phyloP scores from a whole-genome alignment of 2,329 filamentous ascomycete genomes.

The Talaromyces amestolkiae region DNA sequence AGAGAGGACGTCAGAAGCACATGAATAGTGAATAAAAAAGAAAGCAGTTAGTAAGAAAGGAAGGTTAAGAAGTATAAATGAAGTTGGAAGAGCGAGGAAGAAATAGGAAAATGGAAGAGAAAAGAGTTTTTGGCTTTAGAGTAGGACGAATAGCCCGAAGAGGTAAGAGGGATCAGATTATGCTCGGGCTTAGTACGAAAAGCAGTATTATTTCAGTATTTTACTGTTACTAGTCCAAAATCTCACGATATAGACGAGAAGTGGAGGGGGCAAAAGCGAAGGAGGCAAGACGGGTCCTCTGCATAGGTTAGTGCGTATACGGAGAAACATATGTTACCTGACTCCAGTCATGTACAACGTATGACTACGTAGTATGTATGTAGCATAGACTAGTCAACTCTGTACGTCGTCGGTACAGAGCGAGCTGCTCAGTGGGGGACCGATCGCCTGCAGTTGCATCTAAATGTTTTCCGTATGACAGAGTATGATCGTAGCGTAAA shows the following conservation, averaged over 20 bases:
- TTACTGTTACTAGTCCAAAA: constrained; percentile 1
- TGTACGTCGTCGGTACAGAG: background rate
- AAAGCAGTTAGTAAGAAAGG: constrained; percentile 26
- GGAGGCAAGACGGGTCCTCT: background rate
- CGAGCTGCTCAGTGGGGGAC: constrained; percentile 15
- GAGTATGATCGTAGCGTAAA: constrained; percentile 5
- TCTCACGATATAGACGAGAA: background rate
- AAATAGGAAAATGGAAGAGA: constrained; percentile 14
- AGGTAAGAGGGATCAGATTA: constrained; percentile 16
- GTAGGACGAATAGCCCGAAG: constrained; percentile 19
- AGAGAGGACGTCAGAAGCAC: constrained; percentile 19
- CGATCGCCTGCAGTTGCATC: constrained; percentile 19
- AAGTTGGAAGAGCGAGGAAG: constrained; percentile 20
- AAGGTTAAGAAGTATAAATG: constrained; percentile 23
- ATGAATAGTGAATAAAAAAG: background rate
- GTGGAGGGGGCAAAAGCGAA: constrained; percentile 11
- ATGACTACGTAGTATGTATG: background rate
- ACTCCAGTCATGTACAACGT: background rate
- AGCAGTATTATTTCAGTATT: constrained; percentile 5
- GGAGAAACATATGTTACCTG: background rate
- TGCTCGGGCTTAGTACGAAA: background rate
- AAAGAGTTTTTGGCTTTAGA: constrained; percentile 9
- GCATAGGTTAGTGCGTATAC: background rate
- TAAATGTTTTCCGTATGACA: constrained; percentile 2
- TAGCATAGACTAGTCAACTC: constrained; percentile 4